phyloP scores from a whole-genome alignment of 2,329 filamentous ascomycete genomes.

The Tothia fuscella region DNA sequence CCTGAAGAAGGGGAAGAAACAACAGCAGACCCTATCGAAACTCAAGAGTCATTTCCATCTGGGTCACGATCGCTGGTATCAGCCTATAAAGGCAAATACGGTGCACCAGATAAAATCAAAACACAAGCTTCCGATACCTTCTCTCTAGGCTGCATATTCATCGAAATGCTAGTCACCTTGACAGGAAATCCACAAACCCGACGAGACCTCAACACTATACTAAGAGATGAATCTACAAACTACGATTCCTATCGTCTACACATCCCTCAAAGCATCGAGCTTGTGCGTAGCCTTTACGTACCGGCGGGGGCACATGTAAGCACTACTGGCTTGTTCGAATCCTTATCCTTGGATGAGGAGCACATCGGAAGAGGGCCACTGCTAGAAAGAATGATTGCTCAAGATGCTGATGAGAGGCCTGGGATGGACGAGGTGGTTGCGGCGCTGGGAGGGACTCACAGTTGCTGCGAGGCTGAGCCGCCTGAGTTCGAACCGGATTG shows the following conservation, averaged over 20 bases:
- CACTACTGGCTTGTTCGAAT: neutral
- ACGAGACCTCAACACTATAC: neutral
- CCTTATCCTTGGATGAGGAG: neutral
- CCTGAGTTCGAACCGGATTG: conserved; percentile 5
- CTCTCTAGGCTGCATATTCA: conserved; percentile 2
- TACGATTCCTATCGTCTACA: neutral
- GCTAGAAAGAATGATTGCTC: neutral
- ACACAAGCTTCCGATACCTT: neutral
- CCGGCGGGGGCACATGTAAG: neutral
- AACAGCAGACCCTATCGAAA: neutral
- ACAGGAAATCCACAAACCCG: neutral
- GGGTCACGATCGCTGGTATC: too few species aligned
- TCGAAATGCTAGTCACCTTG: conserved; percentile 4
- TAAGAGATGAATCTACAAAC: neutral
- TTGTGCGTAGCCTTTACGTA: too few species aligned
- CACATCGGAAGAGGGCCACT: neutral
- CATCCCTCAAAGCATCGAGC: too few species aligned
- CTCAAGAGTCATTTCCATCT: neutral
- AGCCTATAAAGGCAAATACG: neutral
- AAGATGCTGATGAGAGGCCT: neutral
- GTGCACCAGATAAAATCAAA: neutral
- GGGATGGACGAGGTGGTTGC: neutral
- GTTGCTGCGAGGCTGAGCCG: conserved; percentile 2
- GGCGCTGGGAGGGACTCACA: neutral
- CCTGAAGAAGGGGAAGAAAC: neutral